Percentiles rank a stretch among this genome's conserved stretches.
Conservation (phyloP, 2,329 filamentous ascomycete genomes). For the Dactylonectria estremocensis region DNA sequence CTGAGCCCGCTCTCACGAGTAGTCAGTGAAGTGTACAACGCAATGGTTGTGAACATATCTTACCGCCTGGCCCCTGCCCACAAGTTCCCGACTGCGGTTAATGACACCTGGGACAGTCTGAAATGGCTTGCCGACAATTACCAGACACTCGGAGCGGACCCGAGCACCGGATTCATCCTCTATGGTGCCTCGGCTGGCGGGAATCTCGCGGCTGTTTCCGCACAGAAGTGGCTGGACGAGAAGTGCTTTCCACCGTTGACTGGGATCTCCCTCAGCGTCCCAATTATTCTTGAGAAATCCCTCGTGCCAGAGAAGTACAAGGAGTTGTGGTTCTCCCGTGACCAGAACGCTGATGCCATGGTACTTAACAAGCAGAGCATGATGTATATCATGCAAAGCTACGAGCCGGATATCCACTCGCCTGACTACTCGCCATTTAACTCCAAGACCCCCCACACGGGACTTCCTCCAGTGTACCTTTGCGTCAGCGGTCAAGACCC, state of each 20-base stretch:
- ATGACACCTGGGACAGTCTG: slow-evolving; percentile 59
- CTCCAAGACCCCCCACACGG: slow-evolving; percentile 46
- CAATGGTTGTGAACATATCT: slow-evolving; percentile 57
- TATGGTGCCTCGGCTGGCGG: slow-evolving; percentile 39
- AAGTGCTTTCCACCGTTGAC: slow-evolving; percentile 1
- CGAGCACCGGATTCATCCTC: slow-evolving; percentile 28
- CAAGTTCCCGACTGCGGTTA: slow-evolving; percentile 58
- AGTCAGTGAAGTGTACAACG: slow-evolving; percentile 14
- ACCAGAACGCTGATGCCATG: slow-evolving; percentile 59
- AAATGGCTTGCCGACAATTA: slow-evolving; percentile 25
- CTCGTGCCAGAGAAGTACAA: slow-evolving; percentile 55
- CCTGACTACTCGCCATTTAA: slow-evolving; percentile 53
- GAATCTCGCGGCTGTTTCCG: slow-evolving; percentile 33
- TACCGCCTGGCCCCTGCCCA: slow-evolving; percentile 64
- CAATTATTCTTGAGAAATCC: slow-evolving; percentile 12
- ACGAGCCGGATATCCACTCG: slow-evolving; percentile 49
- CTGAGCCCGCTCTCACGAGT: slow-evolving; percentile 11
- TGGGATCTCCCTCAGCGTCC: not conserved
- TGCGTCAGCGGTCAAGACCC: slow-evolving; percentile 67
- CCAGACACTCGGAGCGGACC: no score
- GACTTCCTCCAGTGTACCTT: slow-evolving; percentile 63
- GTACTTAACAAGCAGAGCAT: slow-evolving; percentile 47
- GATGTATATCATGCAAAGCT: slow-evolving; percentile 46
- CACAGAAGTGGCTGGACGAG: slow-evolving; percentile 25
- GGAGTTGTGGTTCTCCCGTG: slow-evolving; percentile 54